These are phyloP conservation scores for Fusarium pininemorale DNA, from an alignment of 2,329 filamentous ascomycete genomes.

Conservation along the genomic window DNA sequence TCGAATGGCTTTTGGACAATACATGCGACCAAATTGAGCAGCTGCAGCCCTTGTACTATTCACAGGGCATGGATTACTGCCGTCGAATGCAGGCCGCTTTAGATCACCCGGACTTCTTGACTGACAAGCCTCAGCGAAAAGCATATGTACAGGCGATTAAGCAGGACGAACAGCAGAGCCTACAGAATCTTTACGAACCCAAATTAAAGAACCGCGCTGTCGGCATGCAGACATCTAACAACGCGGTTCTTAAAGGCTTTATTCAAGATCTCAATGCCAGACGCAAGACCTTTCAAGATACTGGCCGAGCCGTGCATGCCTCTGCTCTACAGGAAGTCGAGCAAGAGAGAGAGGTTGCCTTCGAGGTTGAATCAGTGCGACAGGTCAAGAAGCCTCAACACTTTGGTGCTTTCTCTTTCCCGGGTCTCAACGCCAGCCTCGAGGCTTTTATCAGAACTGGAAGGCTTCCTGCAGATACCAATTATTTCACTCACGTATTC, in stretches of 20 bases:
- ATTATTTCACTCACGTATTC: constrained; percentile 52
- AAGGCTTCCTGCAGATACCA: constrained; percentile 48
- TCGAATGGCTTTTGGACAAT: constrained; percentile 68
- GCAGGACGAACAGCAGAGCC: constrained; percentile 64
- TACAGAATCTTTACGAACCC: constrained; percentile 66
- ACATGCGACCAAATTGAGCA: constrained; percentile 69
- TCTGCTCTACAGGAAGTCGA: constrained; percentile 68
- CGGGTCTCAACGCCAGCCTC: constrained; percentile 59
- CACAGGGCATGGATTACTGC: constrained; percentile 69
- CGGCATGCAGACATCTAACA: constrained; percentile 17
- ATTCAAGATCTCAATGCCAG: constrained; percentile 34
- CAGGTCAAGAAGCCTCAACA: constrained; percentile 60
- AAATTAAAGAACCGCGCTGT: constrained; percentile 26
- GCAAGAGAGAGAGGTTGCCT: constrained; percentile 66
- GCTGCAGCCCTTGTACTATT: constrained; percentile 64
- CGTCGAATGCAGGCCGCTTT: constrained; percentile 60
- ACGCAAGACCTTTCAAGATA: constrained; percentile 38
- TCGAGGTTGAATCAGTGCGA: constrained; percentile 65
- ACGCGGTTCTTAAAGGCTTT: constrained; percentile 24
- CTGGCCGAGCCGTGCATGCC: constrained; percentile 49
- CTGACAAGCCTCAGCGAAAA: constrained; percentile 48
- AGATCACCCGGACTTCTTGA: constrained; percentile 55
- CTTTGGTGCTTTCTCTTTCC: constrained; percentile 53
- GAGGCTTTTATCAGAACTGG: constrained; percentile 59
- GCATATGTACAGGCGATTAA: constrained; percentile 45